Conservation (phyloP, 768 basidiomycete genomes). For the Leccinellum albellum region DNA sequence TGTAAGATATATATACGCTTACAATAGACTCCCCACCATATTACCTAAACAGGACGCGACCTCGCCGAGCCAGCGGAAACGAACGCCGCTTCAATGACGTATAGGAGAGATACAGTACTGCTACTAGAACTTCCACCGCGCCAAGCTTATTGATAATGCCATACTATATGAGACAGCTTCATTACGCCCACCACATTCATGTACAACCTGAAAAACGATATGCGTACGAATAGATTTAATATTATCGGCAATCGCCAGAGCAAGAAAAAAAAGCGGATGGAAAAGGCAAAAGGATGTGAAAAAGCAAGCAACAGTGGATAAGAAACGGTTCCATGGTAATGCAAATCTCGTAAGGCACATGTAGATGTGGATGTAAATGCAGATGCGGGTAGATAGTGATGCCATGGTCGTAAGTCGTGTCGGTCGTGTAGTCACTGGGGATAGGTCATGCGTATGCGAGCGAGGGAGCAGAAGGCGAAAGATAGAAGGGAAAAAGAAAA, state of each 20-base stretch:
- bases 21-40: neutral
- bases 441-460: neutral
- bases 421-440: neutral
- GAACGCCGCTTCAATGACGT: neutral
- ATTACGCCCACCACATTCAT: neutral
- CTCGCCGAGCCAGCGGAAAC: neutral
- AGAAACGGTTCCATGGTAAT: neutral
- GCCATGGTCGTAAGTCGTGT: neutral
- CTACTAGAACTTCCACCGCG: neutral
- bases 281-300: neutral
- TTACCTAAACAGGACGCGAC: neutral
- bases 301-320: neutral
- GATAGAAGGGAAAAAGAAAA: no score
- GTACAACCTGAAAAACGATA: neutral
- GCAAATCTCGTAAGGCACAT: neutral
- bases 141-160: neutral
- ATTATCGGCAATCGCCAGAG: neutral
- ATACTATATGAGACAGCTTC: neutral
- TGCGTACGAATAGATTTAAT: conserved; percentile 1
- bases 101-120: neutral
- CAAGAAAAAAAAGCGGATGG: neutral
- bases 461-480: neutral
- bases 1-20: neutral
- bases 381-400: neutral
- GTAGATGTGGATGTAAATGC: neutral